phyloP scores from a whole-genome alignment of 2,329 filamentous ascomycete genomes.

The Sarocladiaceae sp. region DNA sequence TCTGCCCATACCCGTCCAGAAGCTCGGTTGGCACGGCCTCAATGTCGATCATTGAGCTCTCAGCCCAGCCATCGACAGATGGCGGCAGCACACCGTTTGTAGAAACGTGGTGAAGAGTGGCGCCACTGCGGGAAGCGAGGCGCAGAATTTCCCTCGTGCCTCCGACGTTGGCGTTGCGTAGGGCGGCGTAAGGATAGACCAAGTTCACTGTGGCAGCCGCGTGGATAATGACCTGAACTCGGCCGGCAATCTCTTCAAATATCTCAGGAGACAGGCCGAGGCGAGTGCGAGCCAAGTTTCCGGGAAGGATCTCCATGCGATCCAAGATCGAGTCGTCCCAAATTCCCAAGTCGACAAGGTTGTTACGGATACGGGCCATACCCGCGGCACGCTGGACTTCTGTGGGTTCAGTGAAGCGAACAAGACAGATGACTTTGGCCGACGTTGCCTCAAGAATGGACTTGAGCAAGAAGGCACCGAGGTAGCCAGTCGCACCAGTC shows the following conservation, averaged over 20 bases:
- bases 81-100: constrained; percentile 75
- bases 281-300: constrained; percentile 62
- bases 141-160: constrained; percentile 72
- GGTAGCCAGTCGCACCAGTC: constrained; percentile 69
- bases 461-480: constrained; percentile 68
- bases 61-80: constrained; percentile 63
- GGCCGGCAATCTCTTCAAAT: constrained; percentile 58
- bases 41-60: constrained; percentile 60
- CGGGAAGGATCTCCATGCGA: constrained; percentile 68
- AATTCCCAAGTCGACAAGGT: constrained; percentile 69
- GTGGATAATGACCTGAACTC: constrained; percentile 69
- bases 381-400: constrained; percentile 59
- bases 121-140: constrained; percentile 58
- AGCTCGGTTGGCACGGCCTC: constrained; percentile 64
- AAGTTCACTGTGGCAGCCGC: constrained; percentile 74
- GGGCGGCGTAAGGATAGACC: constrained; percentile 73
- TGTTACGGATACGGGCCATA: constrained; percentile 66
- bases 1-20: constrained; percentile 69
- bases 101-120: constrained; percentile 71
- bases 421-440: constrained; percentile 65
- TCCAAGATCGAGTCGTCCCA: constrained; percentile 75
- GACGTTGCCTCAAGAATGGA: constrained; percentile 62
- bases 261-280: constrained; percentile 61
- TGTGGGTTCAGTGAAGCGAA: constrained; percentile 63
- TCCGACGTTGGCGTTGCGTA: constrained; percentile 69